Base-by-base conservation (phyloP, 768 basidiomycete genomes). In the Suillus discolor region DNA sequence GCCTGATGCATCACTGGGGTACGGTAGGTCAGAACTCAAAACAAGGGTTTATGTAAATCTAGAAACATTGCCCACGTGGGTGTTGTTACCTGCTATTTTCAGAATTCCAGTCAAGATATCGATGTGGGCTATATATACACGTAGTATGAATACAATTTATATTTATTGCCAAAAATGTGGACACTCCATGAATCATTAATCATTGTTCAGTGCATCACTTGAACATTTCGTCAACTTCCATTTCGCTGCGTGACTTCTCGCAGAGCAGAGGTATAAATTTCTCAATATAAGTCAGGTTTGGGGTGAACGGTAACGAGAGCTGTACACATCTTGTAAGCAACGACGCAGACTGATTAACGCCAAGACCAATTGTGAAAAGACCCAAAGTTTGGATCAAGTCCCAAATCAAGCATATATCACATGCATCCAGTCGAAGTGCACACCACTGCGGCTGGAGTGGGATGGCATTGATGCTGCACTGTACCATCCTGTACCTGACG, bases 381-480 rank as follows among this genome's bases (percentile, higher is more conserved):
- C 6, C 23, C 13, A 51, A 7, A 25, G 7, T 28, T 16, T 25
- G 2, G 3, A 51, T 15, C 49, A 51, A 51, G 15, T 16, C 28
- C 13, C 15, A 25, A 15, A 23, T 68, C 71, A 77, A 25, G 73
- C 74, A 54, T 60, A 64, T 61, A 75, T 89, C 84, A 70, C 89
- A 90, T 23, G 74, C 77, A 28, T 84, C 84, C 5, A 89, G 86
- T 15, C 89, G 78, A 41, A 91, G 71, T 6, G 88, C 90, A 77
- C 90, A 92, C 87, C 88, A 92, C 61, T 85, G 74, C 0, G 91
- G 91, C 74, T 91, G 90, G 6, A 92, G 77, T 2, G 85, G 75
- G 62, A 85, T 85, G 6, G 89, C 87, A 9, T 77, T 73, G 6
- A 92, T 78, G 7, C 90, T 90, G 25, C 89, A 78, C 71, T 85